These are phyloP conservation scores for Tetradesmus lagerheimii DNA, from an alignment of 139 green algal genomes.

Conservation along the genomic window DNA sequence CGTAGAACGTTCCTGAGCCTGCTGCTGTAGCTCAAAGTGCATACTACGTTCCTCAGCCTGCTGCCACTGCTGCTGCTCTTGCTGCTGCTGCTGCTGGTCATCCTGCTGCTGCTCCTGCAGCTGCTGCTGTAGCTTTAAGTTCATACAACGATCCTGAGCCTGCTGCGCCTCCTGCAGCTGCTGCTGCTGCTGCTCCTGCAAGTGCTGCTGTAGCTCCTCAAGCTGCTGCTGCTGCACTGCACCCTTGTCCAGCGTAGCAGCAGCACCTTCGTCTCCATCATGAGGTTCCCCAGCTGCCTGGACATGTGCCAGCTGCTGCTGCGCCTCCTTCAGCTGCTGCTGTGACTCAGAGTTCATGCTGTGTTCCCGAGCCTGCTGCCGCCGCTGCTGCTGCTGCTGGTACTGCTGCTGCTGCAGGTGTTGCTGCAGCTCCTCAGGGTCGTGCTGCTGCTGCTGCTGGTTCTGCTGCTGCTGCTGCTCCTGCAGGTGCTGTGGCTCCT, in stretches of 20 bases:
- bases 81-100: not conserved
- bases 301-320: not conserved
- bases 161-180: constrained; percentile 23
- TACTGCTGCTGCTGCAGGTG: too few relatives aligned
- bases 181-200: not conserved
- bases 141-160: too few relatives aligned
- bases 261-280: not conserved
- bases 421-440: not conserved
- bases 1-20: not conserved
- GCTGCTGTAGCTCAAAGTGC: too few relatives aligned
- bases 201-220: not conserved
- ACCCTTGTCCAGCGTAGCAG: not conserved
- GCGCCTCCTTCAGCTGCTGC: not conserved
- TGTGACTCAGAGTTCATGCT: too few relatives aligned
- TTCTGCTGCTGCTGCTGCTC: not conserved
- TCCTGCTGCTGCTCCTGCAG: constrained; percentile 9
- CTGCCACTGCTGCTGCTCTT: not conserved
- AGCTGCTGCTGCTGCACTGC: not conserved
- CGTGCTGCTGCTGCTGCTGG: not conserved
- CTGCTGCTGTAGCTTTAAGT: not conserved
- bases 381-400: not conserved
- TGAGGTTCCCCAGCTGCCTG: not conserved
- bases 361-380: not conserved
- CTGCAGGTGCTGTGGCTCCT: not conserved
- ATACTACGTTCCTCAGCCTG: too few relatives aligned